Evolutionary conservation across 176 grass and related monocot species (phyloP), one percentile per base, ranked within the genome.

Genomic region (Carex parvula): DNA sequence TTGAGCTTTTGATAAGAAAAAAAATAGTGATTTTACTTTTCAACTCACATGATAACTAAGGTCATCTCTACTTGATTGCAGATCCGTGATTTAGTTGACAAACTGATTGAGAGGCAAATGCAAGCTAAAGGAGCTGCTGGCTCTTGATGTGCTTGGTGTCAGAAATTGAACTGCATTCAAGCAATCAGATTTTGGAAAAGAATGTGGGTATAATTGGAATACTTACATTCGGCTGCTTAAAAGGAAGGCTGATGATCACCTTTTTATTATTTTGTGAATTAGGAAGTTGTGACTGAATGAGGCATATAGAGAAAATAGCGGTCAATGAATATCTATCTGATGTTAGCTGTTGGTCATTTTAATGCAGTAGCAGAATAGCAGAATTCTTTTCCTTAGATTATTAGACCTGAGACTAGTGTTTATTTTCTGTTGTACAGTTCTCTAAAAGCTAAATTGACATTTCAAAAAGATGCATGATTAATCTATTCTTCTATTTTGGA

Each of bases 11-110:
- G 20, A 42, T 70, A 70, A 70, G 42, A 42, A 64, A 22, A 56
- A 42, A 67, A 15, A 44, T 44, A 39, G 7, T 86, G 83, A 79
- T 56, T 73, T n/a, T 50, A 24, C 42, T 15, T 21, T 17, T 17
- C 26, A 78, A 56, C 22, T 57, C 24, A 22, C 42, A 57, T 57
- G 22, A 78, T 78, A 57, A 56, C 24, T 57, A 78, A 78, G 24
- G 52, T 32, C 26, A 21, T 55, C 33, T 8, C 55, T 82, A 29
- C 22, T 53, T 81, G 85, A 70, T 87, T 92, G 91, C 88, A 99
- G 96, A 99, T 99, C 87, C 85, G 94, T 86, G 29, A 70, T 64
- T 99, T 95, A 79, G 96, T 99, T 83, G 90, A 93, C 79, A 92
- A 89, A 87, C 81, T 99, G 88, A 88, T 99, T 75, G 93, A 99